phyloP scores from a whole-genome alignment of 768 basidiomycete species.

The Auricularia sp. region DNA sequence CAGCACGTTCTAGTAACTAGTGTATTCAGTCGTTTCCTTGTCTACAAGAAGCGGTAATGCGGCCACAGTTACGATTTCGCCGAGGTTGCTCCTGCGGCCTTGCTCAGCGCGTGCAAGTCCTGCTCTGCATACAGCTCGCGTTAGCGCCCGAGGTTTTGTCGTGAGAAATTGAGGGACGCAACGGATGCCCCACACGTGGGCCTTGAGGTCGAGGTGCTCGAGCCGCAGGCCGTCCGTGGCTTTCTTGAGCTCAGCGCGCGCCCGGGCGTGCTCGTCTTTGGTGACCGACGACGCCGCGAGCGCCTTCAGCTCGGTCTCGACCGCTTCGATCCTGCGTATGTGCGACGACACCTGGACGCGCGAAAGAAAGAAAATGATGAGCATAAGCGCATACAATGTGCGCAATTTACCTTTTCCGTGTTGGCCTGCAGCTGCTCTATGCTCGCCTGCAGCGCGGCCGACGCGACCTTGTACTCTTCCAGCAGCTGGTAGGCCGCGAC shows the following conservation, averaged over 20 bases:
- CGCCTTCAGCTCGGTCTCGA: conserved; percentile 82
- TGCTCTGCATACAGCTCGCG: conserved; percentile 43
- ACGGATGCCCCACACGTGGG: conserved; percentile 86
- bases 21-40: background rate
- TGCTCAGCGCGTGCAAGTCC: conserved; percentile 64
- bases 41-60: background rate
- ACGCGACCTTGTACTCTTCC: conserved; percentile 85
- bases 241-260: conserved; percentile 79
- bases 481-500: conserved; percentile 80
- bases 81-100: conserved; percentile 24
- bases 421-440: conserved; percentile 78
- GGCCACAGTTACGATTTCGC: background rate
- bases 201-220: conserved; percentile 71
- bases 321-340: conserved; percentile 70
- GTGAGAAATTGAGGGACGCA: conserved; percentile 25
- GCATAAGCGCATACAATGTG: background rate
- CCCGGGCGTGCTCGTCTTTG: conserved; percentile 71
- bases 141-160: background rate
- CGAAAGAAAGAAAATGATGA: background rate
- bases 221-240: conserved; percentile 75
- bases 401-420: conserved; percentile 82
- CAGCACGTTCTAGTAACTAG: background rate
- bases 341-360: conserved; percentile 63
- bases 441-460: conserved; percentile 77
- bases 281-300: conserved; percentile 52